phyloP scores from a whole-genome alignment of 2,329 filamentous ascomycete genomes.

The Plenodomus biglobosus region DNA sequence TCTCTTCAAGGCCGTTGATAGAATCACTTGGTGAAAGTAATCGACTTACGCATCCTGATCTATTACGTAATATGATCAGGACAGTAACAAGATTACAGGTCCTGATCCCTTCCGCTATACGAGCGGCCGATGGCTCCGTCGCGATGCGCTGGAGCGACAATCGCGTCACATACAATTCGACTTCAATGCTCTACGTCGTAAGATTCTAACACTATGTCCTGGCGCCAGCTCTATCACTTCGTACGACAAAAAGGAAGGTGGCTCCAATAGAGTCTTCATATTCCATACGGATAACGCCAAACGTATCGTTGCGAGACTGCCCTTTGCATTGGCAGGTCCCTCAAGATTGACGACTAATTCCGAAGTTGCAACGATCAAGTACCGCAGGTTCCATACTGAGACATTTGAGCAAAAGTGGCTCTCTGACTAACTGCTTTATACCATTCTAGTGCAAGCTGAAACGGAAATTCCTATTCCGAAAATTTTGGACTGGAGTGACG shows the following conservation, averaged over 20 bases:
- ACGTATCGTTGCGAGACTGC: conserved; percentile 47
- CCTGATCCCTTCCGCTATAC: conserved; percentile 29
- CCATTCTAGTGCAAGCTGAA: conserved; percentile 38
- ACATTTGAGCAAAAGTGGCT: too few relatives aligned
- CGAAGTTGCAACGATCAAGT: conserved; percentile 51
- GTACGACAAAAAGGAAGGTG: conserved; percentile 50
- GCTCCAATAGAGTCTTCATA: conserved; percentile 50
- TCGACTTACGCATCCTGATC: too few relatives aligned
- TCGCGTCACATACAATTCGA: conserved; percentile 46
- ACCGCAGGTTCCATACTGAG: too few relatives aligned
- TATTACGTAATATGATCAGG: too few relatives aligned
- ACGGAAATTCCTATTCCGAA: conserved; percentile 48
- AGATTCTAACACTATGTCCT: conserved; percentile 42
- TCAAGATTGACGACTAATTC: conserved; percentile 44
- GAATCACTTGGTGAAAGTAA: too few relatives aligned
- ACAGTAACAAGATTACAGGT: neutral
- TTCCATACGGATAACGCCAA: conserved; percentile 45
- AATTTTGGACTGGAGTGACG: conserved; percentile 49
- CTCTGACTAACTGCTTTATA: conserved; percentile 10
- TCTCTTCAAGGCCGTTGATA: too few relatives aligned
- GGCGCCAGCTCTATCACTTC: conserved; percentile 37
- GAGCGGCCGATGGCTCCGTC: conserved; percentile 40
- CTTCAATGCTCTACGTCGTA: conserved; percentile 44
- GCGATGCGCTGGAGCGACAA: conserved; percentile 40
- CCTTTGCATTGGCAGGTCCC: conserved; percentile 45